Evolutionary conservation across 768 basidiomycete genomes (phyloP), one percentile per base, ranked within the genome.

Genomic region (Hemileccinum rubropunctum): DNA sequence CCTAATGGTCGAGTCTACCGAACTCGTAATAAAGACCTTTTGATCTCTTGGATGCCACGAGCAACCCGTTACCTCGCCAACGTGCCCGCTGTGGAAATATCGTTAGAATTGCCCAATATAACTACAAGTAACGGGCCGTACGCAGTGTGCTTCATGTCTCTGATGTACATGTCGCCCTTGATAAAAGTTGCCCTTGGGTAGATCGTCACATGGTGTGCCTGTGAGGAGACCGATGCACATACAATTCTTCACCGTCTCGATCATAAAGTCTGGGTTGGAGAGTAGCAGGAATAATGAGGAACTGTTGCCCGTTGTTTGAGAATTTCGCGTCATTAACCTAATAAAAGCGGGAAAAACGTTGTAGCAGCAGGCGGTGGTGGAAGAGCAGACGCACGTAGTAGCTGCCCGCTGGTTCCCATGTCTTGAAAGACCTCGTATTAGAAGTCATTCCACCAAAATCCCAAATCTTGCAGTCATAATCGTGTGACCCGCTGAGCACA

Each of bases 91-190:
- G 51, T 17, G 51, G 26, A 14, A 20, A 43, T 21, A 21, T 11
- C n/a, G 47, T 55, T 17, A 63, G 48, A 15, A 21, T 37, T 11
- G 37, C 48, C 34, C 47, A 35, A 44, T 21, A 32, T 28, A n/a
- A 56, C 43, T 17, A 53, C 37, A 41, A 23, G 45, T 41, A 57
- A 53, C 9, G 26, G 50, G 42, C 74, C 93, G 57, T 60, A 95
- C 95, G 87, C 79, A n/a, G 97, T 99, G 64, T 98, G 87, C 70
- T 92, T 92, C 91, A 99, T 95, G 71, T 99, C 97, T 48, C 97
- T 87, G 58, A 99, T 90, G 67, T 98, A 99, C 52, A 90, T 91
- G 71, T 99, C 97, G 30, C 97, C 97, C 72, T 98, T 98, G 64
- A 92, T 76, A 67, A 79, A 87, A 51, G 84, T 84, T 54, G 84